Evolutionary conservation across 140 eudicot species (phyloP).

Genomic region (Ambrosia hybrid): DNA sequence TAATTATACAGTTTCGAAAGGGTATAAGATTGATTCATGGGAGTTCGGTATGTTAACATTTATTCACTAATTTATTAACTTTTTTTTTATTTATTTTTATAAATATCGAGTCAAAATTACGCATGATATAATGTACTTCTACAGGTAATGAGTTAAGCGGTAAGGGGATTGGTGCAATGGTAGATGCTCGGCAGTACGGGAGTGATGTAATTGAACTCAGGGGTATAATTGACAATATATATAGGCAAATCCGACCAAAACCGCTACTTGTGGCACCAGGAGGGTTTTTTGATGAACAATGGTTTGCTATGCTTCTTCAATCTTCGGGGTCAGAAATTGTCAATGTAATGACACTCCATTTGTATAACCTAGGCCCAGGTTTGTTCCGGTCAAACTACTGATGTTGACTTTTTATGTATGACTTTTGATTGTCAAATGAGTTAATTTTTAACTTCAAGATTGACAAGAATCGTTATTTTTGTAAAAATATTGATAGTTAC

Average conservation of each 20-base stretch:
- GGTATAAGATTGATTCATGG: slow-evolving; percentile 87
- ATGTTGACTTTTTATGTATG: neutral
- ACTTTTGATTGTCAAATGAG: slow-evolving; percentile 20
- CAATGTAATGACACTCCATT: slow-evolving; percentile 74
- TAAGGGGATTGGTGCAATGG: slow-evolving; percentile 80
- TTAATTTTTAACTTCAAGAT: neutral
- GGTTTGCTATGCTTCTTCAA: slow-evolving; percentile 71
- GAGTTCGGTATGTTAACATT: slow-evolving; percentile 68
- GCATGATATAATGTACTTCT: neutral
- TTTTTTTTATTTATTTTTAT: neutral
- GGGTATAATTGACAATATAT: slow-evolving; percentile 53
- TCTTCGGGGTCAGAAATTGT: slow-evolving; percentile 67
- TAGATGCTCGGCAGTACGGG: slow-evolving; percentile 69
- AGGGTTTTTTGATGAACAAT: slow-evolving; percentile 77
- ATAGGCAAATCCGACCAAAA: slow-evolving; percentile 41
- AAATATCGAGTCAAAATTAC: neutral
- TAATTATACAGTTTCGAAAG: slow-evolving; percentile 71
- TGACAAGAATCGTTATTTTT: neutral
- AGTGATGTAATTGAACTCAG: slow-evolving; percentile 63
- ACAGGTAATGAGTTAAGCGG: slow-evolving; percentile 95
- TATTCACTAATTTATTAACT: neutral
- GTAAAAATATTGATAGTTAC: neutral
- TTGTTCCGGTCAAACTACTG: slow-evolving; percentile 13
- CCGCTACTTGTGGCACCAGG: slow-evolving; percentile 87
- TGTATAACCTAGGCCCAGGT: slow-evolving; percentile 94